Evolutionary conservation across 164 flowering plant genomes (phyloP).

Genomic region (Annona squamosa): DNA sequence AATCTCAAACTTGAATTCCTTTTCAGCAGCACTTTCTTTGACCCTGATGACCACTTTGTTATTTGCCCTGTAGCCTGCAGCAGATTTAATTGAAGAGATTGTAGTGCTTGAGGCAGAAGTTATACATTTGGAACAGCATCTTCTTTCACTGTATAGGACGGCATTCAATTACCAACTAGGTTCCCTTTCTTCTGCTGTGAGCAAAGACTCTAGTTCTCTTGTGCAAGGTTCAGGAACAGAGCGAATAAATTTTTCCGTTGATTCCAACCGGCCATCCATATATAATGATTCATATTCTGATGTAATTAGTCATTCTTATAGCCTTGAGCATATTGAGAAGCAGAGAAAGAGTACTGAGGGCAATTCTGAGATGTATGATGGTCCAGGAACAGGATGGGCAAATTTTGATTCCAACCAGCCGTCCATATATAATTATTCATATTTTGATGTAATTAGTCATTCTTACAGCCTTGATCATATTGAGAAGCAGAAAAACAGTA

Average conservation of each 20-base stretch:
- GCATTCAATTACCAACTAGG: conserved; percentile 30
- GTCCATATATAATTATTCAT: not conserved
- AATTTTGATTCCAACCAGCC: not conserved
- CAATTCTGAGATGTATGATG: not conserved
- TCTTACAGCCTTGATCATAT: conserved; percentile 7
- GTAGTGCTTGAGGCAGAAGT: conserved; percentile 41
- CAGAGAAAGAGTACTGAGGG: not conserved
- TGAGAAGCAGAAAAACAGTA: conserved; percentile 6
- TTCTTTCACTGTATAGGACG: conserved; percentile 43
- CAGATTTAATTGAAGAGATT: conserved; percentile 38
- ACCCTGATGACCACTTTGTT: not conserved
- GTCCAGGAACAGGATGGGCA: not conserved
- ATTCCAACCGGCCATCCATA: not conserved
- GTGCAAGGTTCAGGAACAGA: conserved; percentile 1
- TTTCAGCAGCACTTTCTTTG: no score
- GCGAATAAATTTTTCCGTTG: not conserved
- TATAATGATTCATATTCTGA: conserved; percentile 1
- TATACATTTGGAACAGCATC: conserved; percentile 38
- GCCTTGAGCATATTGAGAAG: conserved; percentile 10
- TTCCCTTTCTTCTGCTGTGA: conserved; percentile 13
- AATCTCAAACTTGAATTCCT: no score
- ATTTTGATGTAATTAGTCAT: not conserved
- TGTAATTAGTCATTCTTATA: not conserved
- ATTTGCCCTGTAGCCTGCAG: conserved; percentile 29
- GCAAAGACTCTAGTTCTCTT: conserved; percentile 2